phyloP scores from a whole-genome alignment of 2,329 filamentous ascomycete genomes.

The Rugonectria rugulosa region DNA sequence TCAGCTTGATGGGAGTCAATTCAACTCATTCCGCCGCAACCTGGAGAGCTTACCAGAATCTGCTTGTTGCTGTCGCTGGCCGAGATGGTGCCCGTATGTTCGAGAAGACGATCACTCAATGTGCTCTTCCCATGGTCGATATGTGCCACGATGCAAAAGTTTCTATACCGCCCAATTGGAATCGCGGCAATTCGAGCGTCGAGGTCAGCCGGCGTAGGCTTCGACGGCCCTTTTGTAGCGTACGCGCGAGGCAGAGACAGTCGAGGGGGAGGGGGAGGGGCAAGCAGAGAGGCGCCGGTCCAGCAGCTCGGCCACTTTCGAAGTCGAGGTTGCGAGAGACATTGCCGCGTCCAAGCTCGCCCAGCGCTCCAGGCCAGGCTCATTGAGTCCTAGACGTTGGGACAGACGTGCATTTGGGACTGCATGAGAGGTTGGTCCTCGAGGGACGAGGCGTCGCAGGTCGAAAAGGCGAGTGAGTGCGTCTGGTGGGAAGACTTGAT shows the following conservation, averaged over 20 bases:
- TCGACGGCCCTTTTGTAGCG: slow-evolving; percentile 28
- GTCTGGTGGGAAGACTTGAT: no score
- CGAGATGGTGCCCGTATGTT: slow-evolving; percentile 92
- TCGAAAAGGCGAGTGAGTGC: no score
- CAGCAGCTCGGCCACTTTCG: slow-evolving; percentile 25
- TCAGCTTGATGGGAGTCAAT: neutral
- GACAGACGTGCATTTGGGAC: slow-evolving; percentile 33
- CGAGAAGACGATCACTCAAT: slow-evolving; percentile 88
- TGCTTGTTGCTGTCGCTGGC: slow-evolving; percentile 86
- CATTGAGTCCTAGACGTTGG: slow-evolving; percentile 43
- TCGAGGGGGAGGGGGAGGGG: slow-evolving; percentile 13
- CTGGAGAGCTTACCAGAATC: slow-evolving; percentile 65
- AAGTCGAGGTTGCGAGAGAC: slow-evolving; percentile 35
- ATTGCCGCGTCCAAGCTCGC: slow-evolving; percentile 49
- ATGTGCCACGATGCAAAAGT: slow-evolving; percentile 98
- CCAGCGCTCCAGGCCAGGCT: slow-evolving; percentile 47
- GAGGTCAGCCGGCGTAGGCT: slow-evolving; percentile 44
- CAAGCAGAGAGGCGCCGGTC: slow-evolving; percentile 10
- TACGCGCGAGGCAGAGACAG: neutral
- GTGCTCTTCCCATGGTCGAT: slow-evolving; percentile 99
- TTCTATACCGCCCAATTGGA: slow-evolving; percentile 81
- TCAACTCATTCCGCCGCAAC: neutral
- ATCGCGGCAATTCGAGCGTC: slow-evolving; percentile 72
- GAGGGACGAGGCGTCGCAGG: neutral
- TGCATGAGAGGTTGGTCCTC: slow-evolving; percentile 11